These are phyloP conservation scores for Phyllosticta citribraziliensis DNA, from an alignment of 2,329 filamentous ascomycete species.

Conservation along the genomic window DNA sequence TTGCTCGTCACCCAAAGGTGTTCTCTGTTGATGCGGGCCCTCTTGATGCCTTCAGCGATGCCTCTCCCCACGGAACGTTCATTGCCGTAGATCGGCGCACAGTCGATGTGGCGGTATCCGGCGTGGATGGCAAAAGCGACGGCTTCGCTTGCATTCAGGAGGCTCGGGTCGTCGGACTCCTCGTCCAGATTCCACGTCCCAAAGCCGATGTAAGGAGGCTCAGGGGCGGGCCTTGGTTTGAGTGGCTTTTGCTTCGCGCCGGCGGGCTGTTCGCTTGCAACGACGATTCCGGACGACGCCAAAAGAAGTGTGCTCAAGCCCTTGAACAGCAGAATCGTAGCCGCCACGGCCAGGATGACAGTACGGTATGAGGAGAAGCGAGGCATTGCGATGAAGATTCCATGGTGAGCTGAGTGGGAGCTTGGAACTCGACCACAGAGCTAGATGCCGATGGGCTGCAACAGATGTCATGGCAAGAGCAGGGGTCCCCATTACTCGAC, in stretches of 20 bases:
- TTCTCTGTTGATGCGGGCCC: constrained; percentile 22
- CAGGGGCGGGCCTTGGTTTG: neutral
- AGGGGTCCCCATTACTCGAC: neutral
- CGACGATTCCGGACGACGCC: neutral
- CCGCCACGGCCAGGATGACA: neutral
- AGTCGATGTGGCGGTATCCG: constrained; percentile 47
- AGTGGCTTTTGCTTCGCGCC: constrained; percentile 4
- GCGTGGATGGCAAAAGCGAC: constrained; percentile 32
- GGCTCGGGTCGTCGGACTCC: constrained; percentile 13
- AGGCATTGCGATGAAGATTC: neutral
- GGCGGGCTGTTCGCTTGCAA: neutral
- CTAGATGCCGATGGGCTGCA: neutral
- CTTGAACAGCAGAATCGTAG: neutral
- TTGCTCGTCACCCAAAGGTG: constrained; percentile 32
- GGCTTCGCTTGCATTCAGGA: constrained; percentile 24
- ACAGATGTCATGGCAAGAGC: neutral
- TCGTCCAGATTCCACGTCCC: constrained; percentile 29
- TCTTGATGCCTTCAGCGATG: constrained; percentile 27
- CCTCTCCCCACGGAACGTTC: constrained; percentile 35
- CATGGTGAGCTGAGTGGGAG: neutral
- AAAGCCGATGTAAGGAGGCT: constrained; percentile 24
- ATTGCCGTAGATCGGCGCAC: constrained; percentile 33
- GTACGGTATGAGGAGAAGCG: neutral
- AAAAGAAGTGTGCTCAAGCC: neutral
- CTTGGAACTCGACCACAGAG: neutral